Base-by-base conservation (phyloP, 148 eudicot species). In the Silene latifolia region DNA sequence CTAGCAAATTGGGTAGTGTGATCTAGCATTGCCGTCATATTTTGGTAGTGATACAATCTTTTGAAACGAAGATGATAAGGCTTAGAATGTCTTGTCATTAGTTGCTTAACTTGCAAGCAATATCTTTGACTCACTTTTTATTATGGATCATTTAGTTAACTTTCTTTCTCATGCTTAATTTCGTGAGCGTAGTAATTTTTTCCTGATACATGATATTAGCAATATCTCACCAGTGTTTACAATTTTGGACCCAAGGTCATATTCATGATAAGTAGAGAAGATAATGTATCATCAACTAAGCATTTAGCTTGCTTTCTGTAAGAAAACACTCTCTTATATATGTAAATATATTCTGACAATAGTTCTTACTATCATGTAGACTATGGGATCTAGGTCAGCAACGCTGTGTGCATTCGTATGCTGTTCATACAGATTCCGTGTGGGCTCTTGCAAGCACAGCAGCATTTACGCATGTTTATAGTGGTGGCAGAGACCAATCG, bases 321-420 rank as follows among this genome's bases (percentile, higher is more conserved):
- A 48, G 14, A 13, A 35, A 11, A 48, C 54, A 48, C 54, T 23
- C 32, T 21, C 17, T 17, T 14, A 65, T 32, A 17, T 67, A 18
- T 39, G 14, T 59, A 60, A 59, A 25, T 29, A 69, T 46, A 78
- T 29, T 63, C 63, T 72, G 71, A 69, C 46, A 19, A 51, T 35
- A 51, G 29, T 53, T 23, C 27, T 46, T 17, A 32, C 59, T 51
- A 32, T 5, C 63, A 73, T 76, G 79, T 64, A 95, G 99, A 76
- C 83, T 92, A n/a, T 95, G 99, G 99, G 99, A 95, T 88, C 96
- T 95, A 71, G 97, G 96, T 73, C 99, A 95, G 83, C 99, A 95
- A 84, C 89, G 99, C n/a, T 95, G 99, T 72, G 81, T 95, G 63
- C 99, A 95, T 78, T 92, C 99, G 32, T 95, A 95, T 83, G 99